phyloP scores from a whole-genome alignment of 2,329 filamentous ascomycete species.

The Penicillium sp. region DNA sequence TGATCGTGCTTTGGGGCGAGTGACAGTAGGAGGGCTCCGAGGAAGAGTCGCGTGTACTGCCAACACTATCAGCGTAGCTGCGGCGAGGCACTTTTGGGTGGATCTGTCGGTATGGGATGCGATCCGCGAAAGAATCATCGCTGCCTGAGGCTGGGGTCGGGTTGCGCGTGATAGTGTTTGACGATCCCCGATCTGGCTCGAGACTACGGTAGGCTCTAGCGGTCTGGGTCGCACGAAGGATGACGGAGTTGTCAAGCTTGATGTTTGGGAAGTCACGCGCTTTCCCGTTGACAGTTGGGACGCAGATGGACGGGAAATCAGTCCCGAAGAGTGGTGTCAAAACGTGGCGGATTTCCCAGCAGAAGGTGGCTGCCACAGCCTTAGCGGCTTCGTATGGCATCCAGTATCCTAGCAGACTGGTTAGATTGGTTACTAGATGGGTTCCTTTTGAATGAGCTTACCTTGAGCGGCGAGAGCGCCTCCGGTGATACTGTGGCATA shows the following conservation, averaged over 20 bases:
- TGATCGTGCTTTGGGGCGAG: constrained; percentile 43
- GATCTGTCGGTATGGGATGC: constrained; percentile 5
- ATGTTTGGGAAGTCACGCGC: constrained; percentile 61
- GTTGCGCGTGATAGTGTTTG: constrained; percentile 7
- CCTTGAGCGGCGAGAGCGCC: constrained; percentile 88
- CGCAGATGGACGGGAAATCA: constrained; percentile 73
- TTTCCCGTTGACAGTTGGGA: constrained; percentile 55
- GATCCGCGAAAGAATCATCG: not conserved
- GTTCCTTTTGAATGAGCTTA: constrained; percentile 35
- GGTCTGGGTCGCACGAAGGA: constrained; percentile 52
- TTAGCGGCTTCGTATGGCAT: constrained; percentile 86
- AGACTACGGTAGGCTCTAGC: constrained; percentile 34
- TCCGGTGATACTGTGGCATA: constrained; percentile 92
- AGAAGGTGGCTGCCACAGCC: constrained; percentile 87
- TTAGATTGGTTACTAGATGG: constrained; percentile 10
- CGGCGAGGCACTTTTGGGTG: constrained; percentile 20
- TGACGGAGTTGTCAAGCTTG: constrained; percentile 57
- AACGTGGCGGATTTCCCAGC: constrained; percentile 77
- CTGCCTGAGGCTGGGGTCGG: not conserved
- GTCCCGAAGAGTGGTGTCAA: constrained; percentile 89
- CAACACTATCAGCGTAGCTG: constrained; percentile 28
- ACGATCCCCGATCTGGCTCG: constrained; percentile 23
- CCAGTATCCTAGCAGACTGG: constrained; percentile 77
- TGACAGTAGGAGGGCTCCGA: constrained; percentile 33
- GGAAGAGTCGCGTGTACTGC: constrained; percentile 46